Evolutionary conservation across 768 basidiomycete species (phyloP).

Genomic region (Gelatoporia subvermispora): DNA sequence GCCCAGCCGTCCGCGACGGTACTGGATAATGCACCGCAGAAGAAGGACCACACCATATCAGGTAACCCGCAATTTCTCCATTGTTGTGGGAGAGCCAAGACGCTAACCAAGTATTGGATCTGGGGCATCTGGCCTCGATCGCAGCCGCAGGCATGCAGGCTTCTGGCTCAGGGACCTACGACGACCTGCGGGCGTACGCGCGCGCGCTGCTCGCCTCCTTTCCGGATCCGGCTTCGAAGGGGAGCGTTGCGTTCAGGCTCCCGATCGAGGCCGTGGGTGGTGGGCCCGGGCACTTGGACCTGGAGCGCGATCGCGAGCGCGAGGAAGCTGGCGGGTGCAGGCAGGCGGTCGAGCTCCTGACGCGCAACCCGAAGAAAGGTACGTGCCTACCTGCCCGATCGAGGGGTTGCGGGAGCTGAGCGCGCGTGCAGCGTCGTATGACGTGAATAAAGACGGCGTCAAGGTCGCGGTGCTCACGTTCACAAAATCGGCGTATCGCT

Average conservation of each 20-base stretch:
- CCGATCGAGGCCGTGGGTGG: slow-evolving; percentile 13
- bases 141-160: no score
- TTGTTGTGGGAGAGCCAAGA: background rate
- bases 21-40: background rate
- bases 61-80: background rate
- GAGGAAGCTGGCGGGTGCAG: slow-evolving; percentile 46
- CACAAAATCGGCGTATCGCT: slow-evolving; percentile 83
- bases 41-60: background rate
- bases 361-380: slow-evolving; percentile 88
- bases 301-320: slow-evolving; percentile 25
- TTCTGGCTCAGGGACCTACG: slow-evolving; percentile 26
- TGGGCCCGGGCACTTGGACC: background rate
- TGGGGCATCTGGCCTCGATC: background rate
- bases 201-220: slow-evolving; percentile 44
- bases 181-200: slow-evolving; percentile 52
- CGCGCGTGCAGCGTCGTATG: slow-evolving; percentile 71
- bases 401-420: background rate
- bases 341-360: slow-evolving; percentile 88
- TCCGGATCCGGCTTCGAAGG: slow-evolving; percentile 18
- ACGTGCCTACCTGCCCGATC: slow-evolving; percentile 14
- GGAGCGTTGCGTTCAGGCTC: slow-evolving; percentile 12
- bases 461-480: slow-evolving; percentile 90
- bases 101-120: background rate
- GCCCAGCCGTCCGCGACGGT: slow-evolving; percentile 1
- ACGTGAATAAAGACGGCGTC: slow-evolving; percentile 90